phyloP scores from a whole-genome alignment of 306 rosid species.

The Lablab purpureus region DNA sequence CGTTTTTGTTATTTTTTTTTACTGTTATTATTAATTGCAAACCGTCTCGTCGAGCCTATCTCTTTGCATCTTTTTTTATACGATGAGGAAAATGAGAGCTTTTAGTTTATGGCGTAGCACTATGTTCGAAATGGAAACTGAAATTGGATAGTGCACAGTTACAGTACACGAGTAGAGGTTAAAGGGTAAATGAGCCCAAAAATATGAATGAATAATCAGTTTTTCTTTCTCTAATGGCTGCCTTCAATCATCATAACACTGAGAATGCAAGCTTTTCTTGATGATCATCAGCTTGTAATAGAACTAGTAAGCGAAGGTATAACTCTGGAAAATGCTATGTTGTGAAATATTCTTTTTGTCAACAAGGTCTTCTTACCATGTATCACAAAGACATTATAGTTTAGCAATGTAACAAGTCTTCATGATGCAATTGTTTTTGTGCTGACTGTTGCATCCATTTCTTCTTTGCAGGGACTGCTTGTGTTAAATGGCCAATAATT shows the following conservation, averaged over 20 bases:
- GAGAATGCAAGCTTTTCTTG: neutral
- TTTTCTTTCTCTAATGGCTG: conserved; percentile 1
- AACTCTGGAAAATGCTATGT: conserved; percentile 1
- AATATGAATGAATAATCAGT: neutral
- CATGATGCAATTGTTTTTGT: neutral
- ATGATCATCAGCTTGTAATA: neutral
- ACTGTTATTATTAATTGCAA: neutral
- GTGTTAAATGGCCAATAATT: conserved; percentile 69
- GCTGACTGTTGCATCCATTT: conserved; percentile 28
- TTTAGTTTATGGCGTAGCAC: neutral
- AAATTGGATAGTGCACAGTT: neutral
- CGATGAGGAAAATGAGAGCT: neutral
- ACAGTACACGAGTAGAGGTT: neutral
- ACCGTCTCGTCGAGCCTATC: neutral
- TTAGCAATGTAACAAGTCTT: neutral
- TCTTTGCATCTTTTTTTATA: neutral
- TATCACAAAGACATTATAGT: neutral
- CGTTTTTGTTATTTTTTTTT: neutral
- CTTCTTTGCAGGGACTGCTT: conserved; percentile 48
- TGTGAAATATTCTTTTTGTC: conserved; percentile 14
- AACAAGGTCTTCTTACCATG: neutral
- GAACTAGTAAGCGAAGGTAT: neutral
- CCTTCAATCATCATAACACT: neutral
- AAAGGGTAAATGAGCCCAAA: neutral
- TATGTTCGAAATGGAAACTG: neutral